Evolutionary conservation across 2,329 filamentous ascomycete species (phyloP).

Genomic region (Hymenoscyphus fructigenus): DNA sequence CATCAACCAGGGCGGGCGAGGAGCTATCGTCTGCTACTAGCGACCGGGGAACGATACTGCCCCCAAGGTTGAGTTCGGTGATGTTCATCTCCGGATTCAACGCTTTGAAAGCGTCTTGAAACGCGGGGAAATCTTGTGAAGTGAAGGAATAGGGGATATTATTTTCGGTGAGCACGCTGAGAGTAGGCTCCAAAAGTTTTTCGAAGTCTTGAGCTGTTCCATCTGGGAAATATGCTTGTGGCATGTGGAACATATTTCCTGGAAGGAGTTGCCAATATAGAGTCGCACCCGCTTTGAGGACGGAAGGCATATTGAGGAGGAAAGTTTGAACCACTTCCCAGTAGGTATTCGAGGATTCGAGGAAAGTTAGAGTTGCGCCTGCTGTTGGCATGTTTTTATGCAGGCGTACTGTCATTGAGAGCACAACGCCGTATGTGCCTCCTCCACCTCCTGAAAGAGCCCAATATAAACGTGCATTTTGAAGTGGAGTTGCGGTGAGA

Average conservation of each 20-base stretch:
- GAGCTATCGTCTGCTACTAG: background rate
- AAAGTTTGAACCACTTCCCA: constrained; percentile 12
- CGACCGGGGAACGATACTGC: constrained; percentile 12
- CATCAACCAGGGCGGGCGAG: background rate
- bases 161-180: background rate
- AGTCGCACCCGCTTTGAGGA: background rate
- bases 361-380: constrained; percentile 8
- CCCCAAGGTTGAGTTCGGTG: constrained; percentile 11
- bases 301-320: constrained; percentile 1
- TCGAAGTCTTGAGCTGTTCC: constrained; percentile 12
- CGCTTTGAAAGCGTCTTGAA: constrained; percentile 10
- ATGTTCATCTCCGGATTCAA: constrained; percentile 13
- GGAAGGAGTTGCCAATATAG: constrained; percentile 5
- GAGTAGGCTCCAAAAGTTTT: constrained; percentile 2
- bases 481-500: constrained; percentile 44
- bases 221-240: constrained; percentile 12
- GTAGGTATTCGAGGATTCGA: constrained; percentile 7
- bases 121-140: constrained; percentile 7
- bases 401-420: constrained; percentile 53
- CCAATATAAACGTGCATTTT: constrained; percentile 61
- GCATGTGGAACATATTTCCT: constrained; percentile 16
- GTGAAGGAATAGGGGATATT: background rate
- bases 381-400: constrained; percentile 42
- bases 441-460: constrained; percentile 58
- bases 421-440: constrained; percentile 56